A percentile compares a stretch with the other conserved stretches of the same genome.
Conservation (phyloP, 2,329 filamentous ascomycete genomes). For the Huntiella abstrusa region DNA sequence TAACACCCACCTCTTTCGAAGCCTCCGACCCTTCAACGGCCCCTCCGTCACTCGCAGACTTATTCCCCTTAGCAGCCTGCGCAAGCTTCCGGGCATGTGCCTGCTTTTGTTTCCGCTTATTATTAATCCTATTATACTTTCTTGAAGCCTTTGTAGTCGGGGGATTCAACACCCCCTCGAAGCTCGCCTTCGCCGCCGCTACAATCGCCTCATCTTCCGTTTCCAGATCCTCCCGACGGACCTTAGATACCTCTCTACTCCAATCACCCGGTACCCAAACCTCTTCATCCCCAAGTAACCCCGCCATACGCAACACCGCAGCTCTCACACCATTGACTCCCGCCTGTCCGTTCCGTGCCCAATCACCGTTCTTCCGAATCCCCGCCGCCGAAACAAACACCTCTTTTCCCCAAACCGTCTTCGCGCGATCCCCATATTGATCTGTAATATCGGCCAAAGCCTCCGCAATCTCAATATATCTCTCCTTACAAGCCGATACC, state of each 20-base stretch:
- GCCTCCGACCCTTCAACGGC: neutral
- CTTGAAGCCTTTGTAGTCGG: neutral
- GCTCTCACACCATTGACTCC: conserved; percentile 18
- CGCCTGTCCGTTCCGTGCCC: conserved; percentile 10
- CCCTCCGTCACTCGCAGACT: neutral
- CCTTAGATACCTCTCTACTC: conserved; percentile 11
- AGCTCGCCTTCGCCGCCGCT: neutral
- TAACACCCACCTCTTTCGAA: conserved; percentile 16
- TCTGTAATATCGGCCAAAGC: conserved; percentile 31
- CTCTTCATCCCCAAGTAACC: conserved; percentile 14
- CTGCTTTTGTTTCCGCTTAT: neutral
- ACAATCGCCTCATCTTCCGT: neutral
- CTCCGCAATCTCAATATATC: conserved; percentile 26
- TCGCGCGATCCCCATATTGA: neutral
- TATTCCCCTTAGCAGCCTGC: neutral
- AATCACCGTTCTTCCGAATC: conserved; percentile 18
- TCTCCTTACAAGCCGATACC: conserved; percentile 16
- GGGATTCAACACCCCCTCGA: too few species aligned
- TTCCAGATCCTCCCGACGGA: neutral
- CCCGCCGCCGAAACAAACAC: conserved; percentile 22
- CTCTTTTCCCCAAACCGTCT: conserved; percentile 15
- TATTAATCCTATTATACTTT: neutral
- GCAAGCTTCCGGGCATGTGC: neutral
- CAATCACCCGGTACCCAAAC: neutral
- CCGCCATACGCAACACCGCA: conserved; percentile 24